Evolutionary conservation across 257 asterid species (phyloP).

Genomic region (Catharanthus roseus): DNA sequence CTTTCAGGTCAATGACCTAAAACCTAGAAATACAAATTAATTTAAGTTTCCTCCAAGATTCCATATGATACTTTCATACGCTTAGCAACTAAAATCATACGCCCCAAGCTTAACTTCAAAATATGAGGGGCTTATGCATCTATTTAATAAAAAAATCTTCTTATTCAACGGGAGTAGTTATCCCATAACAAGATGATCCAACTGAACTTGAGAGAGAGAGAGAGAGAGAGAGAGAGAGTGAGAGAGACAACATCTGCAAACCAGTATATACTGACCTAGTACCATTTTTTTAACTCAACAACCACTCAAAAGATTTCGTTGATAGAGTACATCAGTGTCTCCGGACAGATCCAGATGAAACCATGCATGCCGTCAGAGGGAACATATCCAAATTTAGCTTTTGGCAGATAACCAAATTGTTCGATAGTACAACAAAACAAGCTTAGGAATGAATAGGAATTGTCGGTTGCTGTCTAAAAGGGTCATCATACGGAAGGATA

Average conservation of each 20-base stretch:
- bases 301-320: neutral
- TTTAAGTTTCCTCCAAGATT: neutral
- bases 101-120: neutral
- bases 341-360: neutral
- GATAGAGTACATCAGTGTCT: neutral
- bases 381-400: too few relatives aligned
- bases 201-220: neutral
- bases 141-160: too few relatives aligned
- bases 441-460: neutral
- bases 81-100: neutral
- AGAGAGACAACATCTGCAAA: too few relatives aligned
- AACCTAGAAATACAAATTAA: too few relatives aligned
- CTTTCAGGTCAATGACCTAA: neutral
- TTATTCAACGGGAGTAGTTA: too few relatives aligned
- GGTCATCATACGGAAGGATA: neutral
- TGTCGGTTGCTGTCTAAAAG: neutral
- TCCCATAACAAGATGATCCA: neutral
- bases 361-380: neutral
- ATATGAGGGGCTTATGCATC: neutral
- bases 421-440: neutral
- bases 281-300: neutral
- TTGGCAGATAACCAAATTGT: neutral
- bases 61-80: neutral
- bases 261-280: neutral
- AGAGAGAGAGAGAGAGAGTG: too few relatives aligned